Evolutionary conservation across 768 basidiomycete genomes (phyloP), one percentile per base, ranked within the genome.

Genomic region (Lanmaoa rubissima): DNA sequence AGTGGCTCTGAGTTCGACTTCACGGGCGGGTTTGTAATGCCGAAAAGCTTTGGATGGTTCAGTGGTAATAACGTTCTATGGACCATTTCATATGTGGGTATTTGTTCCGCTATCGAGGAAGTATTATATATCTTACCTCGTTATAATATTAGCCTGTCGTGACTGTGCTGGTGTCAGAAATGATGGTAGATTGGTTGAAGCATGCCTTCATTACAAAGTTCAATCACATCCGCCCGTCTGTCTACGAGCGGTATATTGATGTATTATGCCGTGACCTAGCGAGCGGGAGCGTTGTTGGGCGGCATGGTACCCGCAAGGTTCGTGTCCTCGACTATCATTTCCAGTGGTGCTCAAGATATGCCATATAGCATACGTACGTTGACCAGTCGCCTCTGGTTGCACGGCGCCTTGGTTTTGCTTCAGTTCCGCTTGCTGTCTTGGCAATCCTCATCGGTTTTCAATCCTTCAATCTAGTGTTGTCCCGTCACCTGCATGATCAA

Each of bases 121-220:
- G 26, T 17, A 12, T 40, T 11, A n/a, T 21, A n/a, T 36, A 13
- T 34, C 40, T 55, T 32, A 54, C 26, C 41, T 46, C 32, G 51
- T 24, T 41, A 26, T 48, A 54, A 31, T 36, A 28, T 65, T 26
- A 97, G 94, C 97, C 97, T 21, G 94, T 96, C 2, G 62, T 98
- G 48, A 90, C 91, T 2, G 97, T 99, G 4, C 79, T 98, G 71
- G 67, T 86, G 5, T 96, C 94, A 2, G 97, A 99, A 71, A 90
- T 92, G 82, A 71, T 90, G 13, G 97, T 99, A 12, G 97, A 99
- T 70, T 99, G 96, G 96, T 79, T 98, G 49, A 99, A 99, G 71
- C 97, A 99, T 66, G 96, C 95, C 11, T 99, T 98, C 75, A 98
- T 99, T 65, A 96, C 95, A 49, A 99, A 99, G 72, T 98, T 98